Percentiles rank a stretch among this genome's conserved stretches.
Evolutionary conservation across 208 protist species (phyloP).

Genomic region (Leishmania turanica): DNA sequence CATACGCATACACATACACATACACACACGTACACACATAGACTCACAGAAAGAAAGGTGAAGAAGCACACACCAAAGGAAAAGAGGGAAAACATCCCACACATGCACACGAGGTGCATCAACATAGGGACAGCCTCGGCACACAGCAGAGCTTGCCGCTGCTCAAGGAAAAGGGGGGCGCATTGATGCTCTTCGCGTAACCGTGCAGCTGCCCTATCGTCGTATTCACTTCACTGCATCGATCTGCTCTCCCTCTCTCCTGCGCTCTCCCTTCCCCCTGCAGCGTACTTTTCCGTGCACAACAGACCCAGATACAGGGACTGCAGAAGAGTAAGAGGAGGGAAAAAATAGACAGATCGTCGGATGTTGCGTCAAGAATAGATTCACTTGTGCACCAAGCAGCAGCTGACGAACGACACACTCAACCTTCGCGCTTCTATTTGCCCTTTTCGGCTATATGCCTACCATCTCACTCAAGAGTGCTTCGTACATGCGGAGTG

Average conservation of each 20-base stretch:
- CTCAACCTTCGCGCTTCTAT: background rate
- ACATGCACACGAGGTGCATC: background rate
- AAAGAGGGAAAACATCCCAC: background rate
- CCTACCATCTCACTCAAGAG: background rate
- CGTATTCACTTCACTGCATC: background rate
- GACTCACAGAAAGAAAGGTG: background rate
- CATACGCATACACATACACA: background rate
- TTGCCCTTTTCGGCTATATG: background rate
- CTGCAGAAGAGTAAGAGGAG: background rate
- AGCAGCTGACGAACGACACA: background rate
- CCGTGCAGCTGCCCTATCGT: background rate
- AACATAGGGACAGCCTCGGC: background rate
- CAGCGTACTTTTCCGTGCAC: background rate
- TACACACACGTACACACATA: background rate
- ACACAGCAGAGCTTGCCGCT: background rate
- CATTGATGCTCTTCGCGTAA: background rate
- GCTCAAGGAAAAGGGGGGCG: background rate
- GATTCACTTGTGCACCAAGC: background rate
- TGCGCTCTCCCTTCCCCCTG: background rate
- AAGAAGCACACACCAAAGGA: background rate
- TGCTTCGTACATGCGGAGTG: background rate
- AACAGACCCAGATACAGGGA: background rate
- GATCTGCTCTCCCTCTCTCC: background rate
- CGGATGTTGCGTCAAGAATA: background rate
- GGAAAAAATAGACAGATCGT: background rate